A percentile compares a stretch with the other conserved stretches of the same genome.
These are phyloP conservation scores for Blastocrithidia nonstop DNA, from an alignment of 208 protist genomes.

Conservation along the genomic window DNA sequence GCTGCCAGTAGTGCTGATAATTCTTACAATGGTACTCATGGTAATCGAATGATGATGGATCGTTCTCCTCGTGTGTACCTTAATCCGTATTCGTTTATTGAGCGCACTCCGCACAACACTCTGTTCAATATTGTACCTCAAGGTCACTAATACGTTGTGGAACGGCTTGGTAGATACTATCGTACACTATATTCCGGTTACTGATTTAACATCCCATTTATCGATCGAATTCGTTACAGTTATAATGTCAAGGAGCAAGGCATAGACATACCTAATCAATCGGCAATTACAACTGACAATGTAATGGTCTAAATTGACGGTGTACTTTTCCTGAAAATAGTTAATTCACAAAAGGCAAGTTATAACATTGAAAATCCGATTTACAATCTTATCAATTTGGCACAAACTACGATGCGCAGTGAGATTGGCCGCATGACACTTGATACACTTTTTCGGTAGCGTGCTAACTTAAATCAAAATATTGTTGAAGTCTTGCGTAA, in stretches of 20 bases:
- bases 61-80: conserved; percentile 13
- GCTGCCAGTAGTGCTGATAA: neutral
- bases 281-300: conserved; percentile 91
- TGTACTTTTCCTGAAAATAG: conserved; percentile 87
- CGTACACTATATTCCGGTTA: conserved; percentile 82
- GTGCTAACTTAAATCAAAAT: conserved; percentile 81
- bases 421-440: conserved; percentile 90
- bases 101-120: conserved; percentile 52
- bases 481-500: conserved; percentile 86
- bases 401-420: conserved; percentile 93
- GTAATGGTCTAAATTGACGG: conserved; percentile 94
- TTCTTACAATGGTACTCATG: neutral
- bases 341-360: conserved; percentile 80
- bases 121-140: conserved; percentile 90
- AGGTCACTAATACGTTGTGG: conserved; percentile 88
- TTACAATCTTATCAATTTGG: conserved; percentile 91
- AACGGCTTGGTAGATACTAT: conserved; percentile 89
- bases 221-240: conserved; percentile 90
- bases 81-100: conserved; percentile 44
- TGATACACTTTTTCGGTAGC: conserved; percentile 89
- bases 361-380: conserved; percentile 93
- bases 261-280: conserved; percentile 84
- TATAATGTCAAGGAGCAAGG: conserved; percentile 90
- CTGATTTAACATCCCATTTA: conserved; percentile 83
- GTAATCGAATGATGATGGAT: conserved; percentile 15